Conservation (phyloP, 2,329 filamentous ascomycete genomes). For the Rachicladosporium sp. region DNA sequence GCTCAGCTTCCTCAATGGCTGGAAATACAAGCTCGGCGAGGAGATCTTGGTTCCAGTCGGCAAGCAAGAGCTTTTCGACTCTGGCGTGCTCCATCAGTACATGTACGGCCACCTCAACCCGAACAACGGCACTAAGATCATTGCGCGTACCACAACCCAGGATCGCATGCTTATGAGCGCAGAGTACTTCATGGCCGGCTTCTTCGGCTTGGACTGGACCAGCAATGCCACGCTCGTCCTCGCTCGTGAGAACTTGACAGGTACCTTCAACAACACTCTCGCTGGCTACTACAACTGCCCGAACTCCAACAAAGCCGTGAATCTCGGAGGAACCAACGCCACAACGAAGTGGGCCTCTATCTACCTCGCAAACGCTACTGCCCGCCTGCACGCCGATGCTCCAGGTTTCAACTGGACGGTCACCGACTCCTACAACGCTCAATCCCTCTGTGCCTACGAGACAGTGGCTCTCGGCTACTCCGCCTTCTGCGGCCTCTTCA, state of each 20-base stretch:
- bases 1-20: conserved; percentile 55
- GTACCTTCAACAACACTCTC: conserved; percentile 51
- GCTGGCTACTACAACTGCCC: conserved; percentile 56
- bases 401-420: conserved; percentile 46
- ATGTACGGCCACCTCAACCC: conserved; percentile 57
- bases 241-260: conserved; percentile 47
- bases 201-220: conserved; percentile 65
- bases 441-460: conserved; percentile 66
- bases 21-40: conserved; percentile 55
- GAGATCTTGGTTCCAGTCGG: conserved; percentile 64
- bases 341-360: conserved; percentile 46
- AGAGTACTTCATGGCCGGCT: conserved; percentile 67
- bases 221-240: conserved; percentile 40
- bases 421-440: conserved; percentile 52
- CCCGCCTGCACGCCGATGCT: conserved; percentile 40
- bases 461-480: conserved; percentile 66
- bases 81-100: conserved; percentile 59
- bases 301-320: conserved; percentile 41
- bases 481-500: conserved; percentile 62
- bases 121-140: conserved; percentile 58
- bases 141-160: conserved; percentile 63
- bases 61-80: conserved; percentile 54
- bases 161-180: conserved; percentile 66
- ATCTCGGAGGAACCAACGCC: conserved; percentile 41
- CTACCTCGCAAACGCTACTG: conserved; percentile 54